Percentiles rank a stretch among this genome's conserved stretches.
phyloP scores from a whole-genome alignment of 2,329 filamentous ascomycete genomes.

The Sordariomycetes sp. region DNA sequence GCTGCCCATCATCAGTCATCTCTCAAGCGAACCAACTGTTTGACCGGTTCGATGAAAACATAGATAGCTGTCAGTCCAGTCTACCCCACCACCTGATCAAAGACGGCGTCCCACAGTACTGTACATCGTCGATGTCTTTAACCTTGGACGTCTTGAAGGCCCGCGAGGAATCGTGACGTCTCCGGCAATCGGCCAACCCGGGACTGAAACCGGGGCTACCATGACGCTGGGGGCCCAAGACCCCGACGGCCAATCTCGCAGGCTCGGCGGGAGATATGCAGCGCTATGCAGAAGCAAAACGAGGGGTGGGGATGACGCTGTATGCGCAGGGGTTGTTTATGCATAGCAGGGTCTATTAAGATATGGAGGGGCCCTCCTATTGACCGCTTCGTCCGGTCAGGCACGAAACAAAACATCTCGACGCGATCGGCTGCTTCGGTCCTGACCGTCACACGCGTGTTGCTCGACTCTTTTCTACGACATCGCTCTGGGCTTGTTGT shows the following conservation, averaged over 20 bases:
- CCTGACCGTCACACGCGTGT: background rate
- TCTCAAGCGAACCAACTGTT: no score
- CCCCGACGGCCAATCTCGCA: background rate
- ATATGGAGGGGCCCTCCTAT: background rate
- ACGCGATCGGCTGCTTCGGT: background rate
- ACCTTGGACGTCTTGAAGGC: background rate
- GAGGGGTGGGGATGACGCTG: slow-evolving; percentile 2
- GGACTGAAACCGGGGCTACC: background rate
- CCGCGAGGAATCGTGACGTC: background rate
- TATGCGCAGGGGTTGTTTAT: background rate
- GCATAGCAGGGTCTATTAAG: background rate
- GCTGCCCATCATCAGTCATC: no score
- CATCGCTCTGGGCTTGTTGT: no score
- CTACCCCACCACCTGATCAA: no score
- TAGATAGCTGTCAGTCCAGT: background rate
- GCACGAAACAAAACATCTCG: background rate
- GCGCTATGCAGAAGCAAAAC: background rate
- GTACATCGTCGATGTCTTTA: background rate
- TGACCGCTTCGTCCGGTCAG: background rate
- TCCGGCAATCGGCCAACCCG: background rate
- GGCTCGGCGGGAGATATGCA: slow-evolving; percentile 1
- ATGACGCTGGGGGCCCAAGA: background rate
- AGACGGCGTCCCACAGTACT: no score
- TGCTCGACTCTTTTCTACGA: background rate
- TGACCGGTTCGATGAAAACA: background rate